Evolutionary conservation across 768 basidiomycete genomes (phyloP).

Genomic region (Lactarius psammicola): DNA sequence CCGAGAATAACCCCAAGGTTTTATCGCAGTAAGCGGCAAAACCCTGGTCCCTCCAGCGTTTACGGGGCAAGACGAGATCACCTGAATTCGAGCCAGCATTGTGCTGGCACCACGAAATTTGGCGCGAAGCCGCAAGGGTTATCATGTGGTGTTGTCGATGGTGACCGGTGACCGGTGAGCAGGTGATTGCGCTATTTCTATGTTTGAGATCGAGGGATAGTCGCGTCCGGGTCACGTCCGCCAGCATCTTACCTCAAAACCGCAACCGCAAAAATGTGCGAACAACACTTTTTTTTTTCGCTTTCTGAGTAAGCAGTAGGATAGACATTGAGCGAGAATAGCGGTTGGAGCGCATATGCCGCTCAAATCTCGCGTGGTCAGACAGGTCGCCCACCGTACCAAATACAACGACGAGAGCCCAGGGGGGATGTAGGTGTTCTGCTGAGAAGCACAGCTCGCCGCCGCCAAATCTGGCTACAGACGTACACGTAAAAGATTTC

Average conservation of each 20-base stretch:
- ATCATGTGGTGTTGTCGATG: not conserved
- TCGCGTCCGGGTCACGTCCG: not conserved
- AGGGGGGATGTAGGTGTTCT: not conserved
- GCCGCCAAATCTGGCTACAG: not conserved
- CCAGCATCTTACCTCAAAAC: not conserved
- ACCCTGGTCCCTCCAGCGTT: not conserved
- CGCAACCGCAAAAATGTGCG: not conserved
- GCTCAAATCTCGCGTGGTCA: not conserved
- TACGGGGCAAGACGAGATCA: not conserved
- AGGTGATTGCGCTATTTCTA: not conserved
- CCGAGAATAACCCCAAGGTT: not conserved
- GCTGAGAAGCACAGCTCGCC: not conserved
- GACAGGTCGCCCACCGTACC: not conserved
- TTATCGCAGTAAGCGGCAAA: no score
- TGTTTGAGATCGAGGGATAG: not conserved
- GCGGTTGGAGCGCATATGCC: constrained; percentile 12
- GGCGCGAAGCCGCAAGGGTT: not conserved
- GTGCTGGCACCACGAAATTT: constrained; percentile 12
- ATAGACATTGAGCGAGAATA: constrained; percentile 6
- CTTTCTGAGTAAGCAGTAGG: not conserved
- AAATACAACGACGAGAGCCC: not conserved
- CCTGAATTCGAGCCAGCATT: not conserved
- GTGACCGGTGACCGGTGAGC: no score
- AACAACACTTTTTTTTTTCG: not conserved
- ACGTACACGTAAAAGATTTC: not conserved